Conservation (phyloP, 164 flowering plant species). For the Magnolia officinalis region DNA sequence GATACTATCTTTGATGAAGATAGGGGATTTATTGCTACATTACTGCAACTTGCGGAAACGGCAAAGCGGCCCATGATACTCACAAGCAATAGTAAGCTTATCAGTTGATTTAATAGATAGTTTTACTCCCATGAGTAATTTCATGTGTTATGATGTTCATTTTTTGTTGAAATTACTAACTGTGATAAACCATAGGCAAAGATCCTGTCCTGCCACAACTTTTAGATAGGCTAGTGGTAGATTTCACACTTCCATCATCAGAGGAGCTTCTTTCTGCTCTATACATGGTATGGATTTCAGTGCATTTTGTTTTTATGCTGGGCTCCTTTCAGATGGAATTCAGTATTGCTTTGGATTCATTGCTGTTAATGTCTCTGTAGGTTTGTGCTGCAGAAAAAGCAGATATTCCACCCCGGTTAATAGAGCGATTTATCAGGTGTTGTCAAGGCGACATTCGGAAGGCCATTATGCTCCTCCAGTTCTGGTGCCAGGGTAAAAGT, state of each 20-base stretch:
- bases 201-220: slow-evolving; percentile 61
- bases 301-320: neutral
- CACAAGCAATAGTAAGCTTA: slow-evolving; percentile 76
- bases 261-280: slow-evolving; percentile 54
- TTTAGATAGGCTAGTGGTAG: slow-evolving; percentile 56
- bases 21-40: slow-evolving; percentile 71
- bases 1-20: slow-evolving; percentile 78
- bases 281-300: slow-evolving; percentile 41
- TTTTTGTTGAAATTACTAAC: slow-evolving; percentile 1
- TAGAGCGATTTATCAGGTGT: slow-evolving; percentile 43
- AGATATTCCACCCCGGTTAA: slow-evolving; percentile 35
- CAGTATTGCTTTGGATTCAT: neutral
- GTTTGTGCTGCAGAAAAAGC: slow-evolving; percentile 69
- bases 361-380: slow-evolving; percentile 37
- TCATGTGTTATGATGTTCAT: neutral
- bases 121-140: neutral
- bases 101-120: neutral
- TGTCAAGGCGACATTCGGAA: slow-evolving; percentile 84
- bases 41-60: slow-evolving; percentile 74
- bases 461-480: slow-evolving; percentile 82
- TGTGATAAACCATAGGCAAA: slow-evolving; percentile 39
- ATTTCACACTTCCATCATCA: slow-evolving; percentile 54
- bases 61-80: slow-evolving; percentile 89
- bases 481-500: slow-evolving; percentile 80
- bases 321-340: neutral